Evolutionary conservation across 768 basidiomycete species (phyloP), one percentile per base, ranked within the genome.

Genomic region (Daedalea quercina): DNA sequence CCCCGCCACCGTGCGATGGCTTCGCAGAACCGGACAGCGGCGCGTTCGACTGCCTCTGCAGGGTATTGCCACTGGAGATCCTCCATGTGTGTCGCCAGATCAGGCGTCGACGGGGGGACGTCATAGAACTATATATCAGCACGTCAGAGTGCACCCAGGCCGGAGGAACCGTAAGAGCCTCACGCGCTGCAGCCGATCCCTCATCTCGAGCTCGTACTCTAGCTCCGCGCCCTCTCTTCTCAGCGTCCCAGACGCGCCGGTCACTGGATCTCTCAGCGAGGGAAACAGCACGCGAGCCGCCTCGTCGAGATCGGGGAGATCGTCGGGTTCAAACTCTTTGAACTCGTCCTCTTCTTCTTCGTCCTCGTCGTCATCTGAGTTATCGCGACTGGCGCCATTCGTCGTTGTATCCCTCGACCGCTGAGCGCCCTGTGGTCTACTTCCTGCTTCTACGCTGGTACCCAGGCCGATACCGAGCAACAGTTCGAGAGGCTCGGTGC

Each of bases 1-100:
- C 90, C 90, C 59, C 89, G 72, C 90, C 90, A 93, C 49, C 78
- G 79, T 1, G 86, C 81, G 42, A 92, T 76, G 33, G 87, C 87
- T 63, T 93, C 90, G 61, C 84, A 90, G 62, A 88, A 93, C 47
- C 87, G 73, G 4, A 90, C 74, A 0, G 86, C 81, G 25, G 85
- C 83, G 19, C 88, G 76, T 62, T 93, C 90, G 15, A 91, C 79
- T 20, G 87, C 84, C 60, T 92, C 88, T 1, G 85, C 82, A 26
- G 90, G 88, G 63, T 84, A 92, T 59, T 82, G 80, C 80, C 84
- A 85, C 1, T 87, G 86, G 3, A 87, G 71, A 58, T 82, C 70
- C 62, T 89, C 87, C 81, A 91, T 81, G 58, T 91, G 87, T 1
- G 84, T 86, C 2, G 85, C 79, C 22, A 91, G 73, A 64, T 91